Evolutionary conservation across 257 asterid genomes (phyloP).

Genomic region (Solanum acaule): DNA sequence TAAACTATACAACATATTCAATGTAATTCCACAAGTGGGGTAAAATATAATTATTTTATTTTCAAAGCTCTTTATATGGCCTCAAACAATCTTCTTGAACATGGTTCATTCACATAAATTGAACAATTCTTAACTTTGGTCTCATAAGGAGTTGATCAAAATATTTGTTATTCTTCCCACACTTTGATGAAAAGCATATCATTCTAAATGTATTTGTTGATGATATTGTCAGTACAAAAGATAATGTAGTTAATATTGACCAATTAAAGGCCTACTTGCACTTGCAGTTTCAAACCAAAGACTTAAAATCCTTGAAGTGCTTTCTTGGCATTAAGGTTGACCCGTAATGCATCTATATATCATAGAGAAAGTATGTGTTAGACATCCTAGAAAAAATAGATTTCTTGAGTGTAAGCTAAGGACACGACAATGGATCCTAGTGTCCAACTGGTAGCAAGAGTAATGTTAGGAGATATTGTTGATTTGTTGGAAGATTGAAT

Average conservation of each 20-base stretch:
- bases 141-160: background rate
- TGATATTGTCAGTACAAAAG: background rate
- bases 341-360: background rate
- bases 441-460: background rate
- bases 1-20: background rate
- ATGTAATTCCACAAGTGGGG: background rate
- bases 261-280: background rate
- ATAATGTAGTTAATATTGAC: background rate
- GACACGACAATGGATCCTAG: background rate
- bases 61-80: background rate
- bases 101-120: background rate
- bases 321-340: background rate
- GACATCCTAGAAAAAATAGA: background rate
- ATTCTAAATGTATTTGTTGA: background rate
- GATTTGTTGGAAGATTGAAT: background rate
- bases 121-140: background rate
- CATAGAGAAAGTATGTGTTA: background rate
- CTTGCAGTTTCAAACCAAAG: background rate
- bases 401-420: background rate
- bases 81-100: background rate
- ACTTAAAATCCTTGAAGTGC: background rate
- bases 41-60: background rate
- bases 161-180: background rate
- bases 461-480: background rate
- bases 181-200: background rate